Percentiles rank a stretch among this genome's conserved stretches.
Conservation (phyloP, 2,329 filamentous ascomycete species). For the Beauveria australis region DNA sequence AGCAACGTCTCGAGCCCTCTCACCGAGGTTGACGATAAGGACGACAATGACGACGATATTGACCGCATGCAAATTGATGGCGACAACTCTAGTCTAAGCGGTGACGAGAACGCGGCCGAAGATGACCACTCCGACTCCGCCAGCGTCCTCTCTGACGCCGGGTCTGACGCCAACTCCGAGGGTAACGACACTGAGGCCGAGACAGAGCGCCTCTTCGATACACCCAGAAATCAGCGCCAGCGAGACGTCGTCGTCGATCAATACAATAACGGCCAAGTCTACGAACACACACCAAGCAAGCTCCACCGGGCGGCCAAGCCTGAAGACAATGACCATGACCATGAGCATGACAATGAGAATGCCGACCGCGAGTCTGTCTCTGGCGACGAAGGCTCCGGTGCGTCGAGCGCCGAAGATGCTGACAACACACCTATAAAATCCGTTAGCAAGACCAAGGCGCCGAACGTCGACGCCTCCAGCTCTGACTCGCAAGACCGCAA, state of each 20-base stretch:
- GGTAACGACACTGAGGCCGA: constrained; percentile 75
- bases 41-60: constrained; percentile 60
- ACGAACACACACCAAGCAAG: constrained; percentile 69
- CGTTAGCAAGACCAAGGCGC: constrained; percentile 20
- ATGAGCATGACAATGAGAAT: constrained; percentile 24
- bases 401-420: constrained; percentile 29
- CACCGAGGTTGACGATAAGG: constrained; percentile 81
- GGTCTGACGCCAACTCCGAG: constrained; percentile 30
- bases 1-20: constrained; percentile 81
- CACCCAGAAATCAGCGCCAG: constrained; percentile 61
- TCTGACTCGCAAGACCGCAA: constrained; percentile 33
- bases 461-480: neutral
- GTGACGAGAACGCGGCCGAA: constrained; percentile 18
- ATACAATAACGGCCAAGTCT: constrained; percentile 44
- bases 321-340: constrained; percentile 28
- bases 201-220: constrained; percentile 85
- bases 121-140: constrained; percentile 36
- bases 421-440: constrained; percentile 30
- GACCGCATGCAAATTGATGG: constrained; percentile 47
- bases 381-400: constrained; percentile 32
- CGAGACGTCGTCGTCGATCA: constrained; percentile 52
- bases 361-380: constrained; percentile 24
- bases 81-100: constrained; percentile 21
- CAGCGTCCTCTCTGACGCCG: constrained; percentile 48
- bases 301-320: constrained; percentile 45